A percentile compares a stretch with the other conserved stretches of the same genome.
These are phyloP conservation scores for Phytophthora europaea DNA, from an alignment of 352 stramenopile genomes.

Conservation along the genomic window DNA sequence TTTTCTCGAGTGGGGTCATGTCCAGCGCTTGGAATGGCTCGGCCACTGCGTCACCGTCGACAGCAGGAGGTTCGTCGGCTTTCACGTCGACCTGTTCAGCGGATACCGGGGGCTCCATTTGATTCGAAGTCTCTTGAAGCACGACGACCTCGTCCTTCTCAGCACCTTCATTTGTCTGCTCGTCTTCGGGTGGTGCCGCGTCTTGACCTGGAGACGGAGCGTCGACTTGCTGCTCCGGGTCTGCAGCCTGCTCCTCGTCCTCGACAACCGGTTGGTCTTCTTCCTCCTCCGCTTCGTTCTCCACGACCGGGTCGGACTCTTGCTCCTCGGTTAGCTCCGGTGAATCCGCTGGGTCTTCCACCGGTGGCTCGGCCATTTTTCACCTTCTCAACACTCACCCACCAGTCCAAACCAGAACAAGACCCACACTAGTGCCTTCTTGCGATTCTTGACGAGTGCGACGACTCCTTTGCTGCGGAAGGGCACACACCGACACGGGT, in stretches of 20 bases:
- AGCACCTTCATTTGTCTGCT: not conserved
- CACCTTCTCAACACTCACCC: not conserved
- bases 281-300: slow-evolving; percentile 9
- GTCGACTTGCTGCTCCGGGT: slow-evolving; percentile 1
- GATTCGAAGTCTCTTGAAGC: slow-evolving; percentile 1
- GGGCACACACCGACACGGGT: slow-evolving; percentile 4
- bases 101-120: slow-evolving; percentile 7
- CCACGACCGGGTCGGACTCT: not conserved
- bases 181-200: not conserved
- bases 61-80: not conserved
- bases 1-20: slow-evolving; percentile 21
- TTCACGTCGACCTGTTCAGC: slow-evolving; percentile 6
- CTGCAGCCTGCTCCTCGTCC: not conserved
- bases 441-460: slow-evolving; percentile 18
- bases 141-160: not conserved
- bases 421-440: not conserved
- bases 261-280: not conserved
- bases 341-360: not conserved
- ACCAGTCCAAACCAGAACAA: not conserved
- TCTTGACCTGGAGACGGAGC: not conserved
- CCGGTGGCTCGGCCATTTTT: slow-evolving; percentile 8
- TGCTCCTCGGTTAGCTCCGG: not conserved
- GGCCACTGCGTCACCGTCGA: not conserved
- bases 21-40: slow-evolving; percentile 29
- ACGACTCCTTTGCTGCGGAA: slow-evolving; percentile 6